Conservation (phyloP, 805 yeast genomes). For the Cyberlindnera mississippiensis region DNA sequence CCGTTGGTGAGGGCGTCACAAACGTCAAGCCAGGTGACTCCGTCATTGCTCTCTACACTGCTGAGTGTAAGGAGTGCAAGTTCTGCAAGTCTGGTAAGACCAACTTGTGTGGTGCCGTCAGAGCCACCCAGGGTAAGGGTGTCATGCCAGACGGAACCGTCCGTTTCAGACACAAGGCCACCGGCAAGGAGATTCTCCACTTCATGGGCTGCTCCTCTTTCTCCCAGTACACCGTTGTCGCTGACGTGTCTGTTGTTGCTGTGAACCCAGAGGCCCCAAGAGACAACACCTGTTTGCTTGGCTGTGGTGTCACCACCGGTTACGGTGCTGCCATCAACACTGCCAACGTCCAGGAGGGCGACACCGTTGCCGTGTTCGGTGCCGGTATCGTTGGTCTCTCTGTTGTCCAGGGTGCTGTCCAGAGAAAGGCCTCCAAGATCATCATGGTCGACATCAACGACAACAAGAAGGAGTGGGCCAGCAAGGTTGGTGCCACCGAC, state of each 20-base stretch:
- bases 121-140: slow-evolving; percentile 98
- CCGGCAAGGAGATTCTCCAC: slow-evolving; percentile 82
- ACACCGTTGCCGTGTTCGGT: slow-evolving; percentile 94
- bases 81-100: slow-evolving; percentile 95
- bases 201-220: slow-evolving; percentile 99
- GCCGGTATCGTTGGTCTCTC: slow-evolving; percentile 97
- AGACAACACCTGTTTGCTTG: slow-evolving; percentile 87
- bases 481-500: slow-evolving; percentile 96
- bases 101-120: slow-evolving; percentile 90
- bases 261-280: slow-evolving; percentile 79
- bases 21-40: slow-evolving; percentile 89
- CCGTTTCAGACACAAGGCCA: slow-evolving; percentile 68
- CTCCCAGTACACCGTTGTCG: slow-evolving; percentile 95
- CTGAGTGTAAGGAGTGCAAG: slow-evolving; percentile 94
- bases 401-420: slow-evolving; percentile 90
- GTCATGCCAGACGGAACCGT: slow-evolving; percentile 98
- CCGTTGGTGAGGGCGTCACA: slow-evolving; percentile 91
- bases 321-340: slow-evolving; percentile 96
- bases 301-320: slow-evolving; percentile 98
- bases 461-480: slow-evolving; percentile 79
- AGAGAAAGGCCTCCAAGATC: slow-evolving; percentile 75
- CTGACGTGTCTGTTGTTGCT: slow-evolving; percentile 94
- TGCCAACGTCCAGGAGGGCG: slow-evolving; percentile 87
- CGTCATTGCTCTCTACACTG: slow-evolving; percentile 92
- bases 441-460: slow-evolving; percentile 87